A percentile compares a stretch with the other conserved stretches of the same genome.
Evolutionary conservation across 768 basidiomycete species (phyloP).

Genomic region (Suillus lakei): DNA sequence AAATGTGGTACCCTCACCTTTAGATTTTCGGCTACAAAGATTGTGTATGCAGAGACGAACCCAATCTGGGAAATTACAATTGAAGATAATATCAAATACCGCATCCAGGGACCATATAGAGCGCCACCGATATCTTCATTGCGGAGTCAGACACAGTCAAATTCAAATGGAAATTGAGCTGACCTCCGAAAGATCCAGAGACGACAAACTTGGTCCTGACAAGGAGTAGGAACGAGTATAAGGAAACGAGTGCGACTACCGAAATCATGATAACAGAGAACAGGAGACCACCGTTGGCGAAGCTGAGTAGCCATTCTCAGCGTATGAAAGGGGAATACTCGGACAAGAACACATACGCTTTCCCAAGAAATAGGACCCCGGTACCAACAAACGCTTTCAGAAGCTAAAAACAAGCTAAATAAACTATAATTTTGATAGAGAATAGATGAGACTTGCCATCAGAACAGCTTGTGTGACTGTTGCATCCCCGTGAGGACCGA

Average conservation of each 20-base stretch:
- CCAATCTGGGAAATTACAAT: constrained; percentile 91
- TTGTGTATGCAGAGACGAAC: constrained; percentile 89
- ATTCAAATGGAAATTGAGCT: constrained; percentile 22
- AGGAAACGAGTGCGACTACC: constrained; percentile 82
- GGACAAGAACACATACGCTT: constrained; percentile 63
- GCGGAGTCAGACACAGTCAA: constrained; percentile 6
- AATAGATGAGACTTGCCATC: constrained; percentile 62
- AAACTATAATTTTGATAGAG: constrained; percentile 4
- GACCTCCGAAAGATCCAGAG: constrained; percentile 92
- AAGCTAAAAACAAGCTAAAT: constrained; percentile 51
- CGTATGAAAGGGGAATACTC: constrained; percentile 5
- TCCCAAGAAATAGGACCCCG: constrained; percentile 94
- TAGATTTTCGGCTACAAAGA: constrained; percentile 93
- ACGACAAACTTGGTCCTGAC: constrained; percentile 88
- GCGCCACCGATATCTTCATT: constrained; percentile 86
- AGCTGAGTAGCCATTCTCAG: constrained; percentile 49
- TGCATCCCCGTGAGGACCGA: constrained; percentile 80
- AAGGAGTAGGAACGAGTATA: constrained; percentile 93
- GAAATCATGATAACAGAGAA: constrained; percentile 83
- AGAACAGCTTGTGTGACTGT: constrained; percentile 90
- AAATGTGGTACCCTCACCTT: constrained; percentile 40
- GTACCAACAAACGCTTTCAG: constrained; percentile 96
- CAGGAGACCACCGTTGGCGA: constrained; percentile 93
- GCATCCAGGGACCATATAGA: constrained; percentile 93
- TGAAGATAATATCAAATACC: constrained; percentile 83